Evolutionary conservation across 2,329 filamentous ascomycete species (phyloP), one percentile per base, ranked within the genome.

Genomic region (Cordyceps pruinosa): DNA sequence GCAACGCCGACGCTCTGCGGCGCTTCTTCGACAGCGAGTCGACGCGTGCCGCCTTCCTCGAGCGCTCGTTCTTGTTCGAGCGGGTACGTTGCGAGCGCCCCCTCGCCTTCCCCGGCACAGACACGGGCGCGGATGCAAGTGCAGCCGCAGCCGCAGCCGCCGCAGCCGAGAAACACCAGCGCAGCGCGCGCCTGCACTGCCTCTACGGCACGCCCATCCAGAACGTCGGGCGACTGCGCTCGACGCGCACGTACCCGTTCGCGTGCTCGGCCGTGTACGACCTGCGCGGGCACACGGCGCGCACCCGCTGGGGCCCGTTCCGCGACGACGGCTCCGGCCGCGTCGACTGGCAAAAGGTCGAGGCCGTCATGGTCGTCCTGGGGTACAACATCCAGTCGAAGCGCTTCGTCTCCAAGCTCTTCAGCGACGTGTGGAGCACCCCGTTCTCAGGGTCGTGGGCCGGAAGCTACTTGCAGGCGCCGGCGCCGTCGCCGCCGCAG

Each of bases 341-440:
- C 5, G 85, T 89, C 0, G 88, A 93, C 69, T 93, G 89, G 89
- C 87, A 92, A 69, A 89, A 88, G 72, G 72, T 91, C 12, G 88
- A 92, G 69, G 84, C 86, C 9, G 81, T 90, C 55, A 82, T 90
- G 76, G 74, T 91, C 4, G 82, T 87, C 2, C 69, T 92, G 4
- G 80, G 80, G 4, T 77, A 80, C 65, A 90, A 90, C 66, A 75
- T 88, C 52, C 69, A 73, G 39, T 66, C 70, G 10, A 79, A 81
- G 61, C 71, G 74, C 13, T 67, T 77, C 10, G 69, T 75, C 8
- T 73, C 74, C 19, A 72, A 73, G 2, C 70, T 80, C 2, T 79
- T 84, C 58, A 70, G 69, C 13, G 71, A 76, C 26, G 71, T 81
- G n/a, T 86, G 82, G 80, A 72, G 76, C 34, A 72, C 65, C 13